Base-by-base conservation (phyloP, 2,329 filamentous ascomycete species). In the Paraphoma chrysanthemicola region DNA sequence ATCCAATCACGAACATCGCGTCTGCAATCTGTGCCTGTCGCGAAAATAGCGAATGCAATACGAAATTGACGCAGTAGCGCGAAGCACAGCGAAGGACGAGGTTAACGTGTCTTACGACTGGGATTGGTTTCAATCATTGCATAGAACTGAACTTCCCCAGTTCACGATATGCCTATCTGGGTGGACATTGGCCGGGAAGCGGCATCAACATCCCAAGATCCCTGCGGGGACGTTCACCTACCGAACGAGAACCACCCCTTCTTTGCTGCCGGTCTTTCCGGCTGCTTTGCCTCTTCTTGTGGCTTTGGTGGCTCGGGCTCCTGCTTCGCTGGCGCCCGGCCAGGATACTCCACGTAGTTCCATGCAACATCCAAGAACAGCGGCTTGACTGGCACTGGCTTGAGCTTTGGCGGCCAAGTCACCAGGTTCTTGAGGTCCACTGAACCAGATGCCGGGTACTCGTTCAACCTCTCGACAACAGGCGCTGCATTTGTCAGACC, bases 291-390 rank as follows among this genome's bases (percentile, higher is more conserved):
- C 58, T 69, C 67, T 54, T 68, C 67, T 53, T 47, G 58, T 51
- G 59, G 66, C 58, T 63, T 65, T 39, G 63, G 63, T 63, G 69
- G 43, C 50, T 62, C 61, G 57, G 73, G 62, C 54, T 77, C 71
- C 56, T 70, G 63, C 45, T 47, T 66, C 49, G 59, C 57, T 52
- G 74, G 71, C 31, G 77, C 65, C 66, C 87, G 87, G 33, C 88
- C 88, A 0, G 93, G 93, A 72, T 99, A 99, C 47, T 92, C 88
- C 60, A 99, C 93, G 74, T 97, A 98, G 75, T 98, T 98, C 91
- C 92, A 99, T 9, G 95, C 95, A 7, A 97, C 90, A 72, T 99
- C 95, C 56, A 98, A 86, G 82, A 98, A 98, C 33, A 98, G 83
- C 29, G 95, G 95, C 81, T 99, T 99, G 50, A 97, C 90, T 0